phyloP scores from a whole-genome alignment of 225 moss, liverwort and hornwort genomes.

The Antitrichia curtipendula region DNA sequence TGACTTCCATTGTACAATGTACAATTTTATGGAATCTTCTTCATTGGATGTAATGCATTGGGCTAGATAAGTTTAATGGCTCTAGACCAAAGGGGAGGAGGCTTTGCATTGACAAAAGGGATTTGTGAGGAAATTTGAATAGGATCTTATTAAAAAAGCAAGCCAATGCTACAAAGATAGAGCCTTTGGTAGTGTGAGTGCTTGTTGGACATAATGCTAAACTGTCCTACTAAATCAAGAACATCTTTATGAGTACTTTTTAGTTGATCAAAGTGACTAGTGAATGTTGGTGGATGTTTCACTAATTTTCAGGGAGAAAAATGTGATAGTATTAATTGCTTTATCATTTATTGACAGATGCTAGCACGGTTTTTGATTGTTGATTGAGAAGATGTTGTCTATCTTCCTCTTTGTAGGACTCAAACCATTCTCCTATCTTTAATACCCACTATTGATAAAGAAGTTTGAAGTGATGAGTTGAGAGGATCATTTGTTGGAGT shows the following conservation, averaged over 20 bases:
- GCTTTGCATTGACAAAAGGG: background rate
- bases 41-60: background rate
- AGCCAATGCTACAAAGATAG: background rate
- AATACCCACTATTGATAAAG: background rate
- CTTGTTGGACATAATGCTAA: background rate
- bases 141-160: background rate
- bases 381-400: background rate
- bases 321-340: background rate
- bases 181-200: background rate
- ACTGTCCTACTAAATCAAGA: background rate
- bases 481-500: fast-evolving
- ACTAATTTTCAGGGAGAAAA: background rate
- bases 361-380: background rate
- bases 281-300: background rate
- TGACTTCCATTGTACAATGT: background rate
- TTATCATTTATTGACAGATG: background rate
- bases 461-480: background rate
- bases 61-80: background rate
- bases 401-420: background rate
- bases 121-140: background rate
- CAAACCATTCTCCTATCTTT: background rate
- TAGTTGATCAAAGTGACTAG: background rate
- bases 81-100: fast-evolving
- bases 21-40: background rate
- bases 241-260: background rate